These are phyloP conservation scores for Dichomitus squalens DNA, from an alignment of 1,284 basidiomycete genomes.

Conservation along the genomic window DNA sequence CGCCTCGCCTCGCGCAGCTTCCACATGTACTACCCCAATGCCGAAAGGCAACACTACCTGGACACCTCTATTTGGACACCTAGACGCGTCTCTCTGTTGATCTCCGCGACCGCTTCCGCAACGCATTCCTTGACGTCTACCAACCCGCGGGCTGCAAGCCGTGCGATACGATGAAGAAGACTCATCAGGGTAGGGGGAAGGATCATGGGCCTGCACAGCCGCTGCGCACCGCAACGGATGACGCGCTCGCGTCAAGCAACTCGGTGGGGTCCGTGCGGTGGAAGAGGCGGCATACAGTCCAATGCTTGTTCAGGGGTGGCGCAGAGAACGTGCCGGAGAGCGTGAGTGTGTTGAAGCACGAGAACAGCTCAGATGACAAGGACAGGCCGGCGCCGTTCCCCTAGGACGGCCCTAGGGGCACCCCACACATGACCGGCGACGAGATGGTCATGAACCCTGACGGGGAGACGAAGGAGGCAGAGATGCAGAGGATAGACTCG, in stretches of 20 bases:
- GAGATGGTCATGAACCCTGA: slow-evolving; percentile 18
- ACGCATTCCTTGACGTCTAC: slow-evolving; percentile 88
- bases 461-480: slow-evolving; percentile 23
- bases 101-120: slow-evolving; percentile 84
- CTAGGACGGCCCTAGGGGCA: slow-evolving; percentile 39
- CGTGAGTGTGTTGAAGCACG: slow-evolving; percentile 68
- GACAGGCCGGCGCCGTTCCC: slow-evolving; percentile 51
- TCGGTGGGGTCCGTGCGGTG: slow-evolving; percentile 51
- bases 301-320: slow-evolving; percentile 66
- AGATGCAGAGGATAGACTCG: slow-evolving; percentile 30
- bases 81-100: slow-evolving; percentile 90
- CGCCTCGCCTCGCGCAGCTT: slow-evolving; percentile 49
- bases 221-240: slow-evolving; percentile 50
- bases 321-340: slow-evolving; percentile 81
- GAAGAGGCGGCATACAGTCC: slow-evolving; percentile 62
- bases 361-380: slow-evolving; percentile 60
- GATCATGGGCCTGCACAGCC: slow-evolving; percentile 36
- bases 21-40: slow-evolving; percentile 90
- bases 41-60: slow-evolving; percentile 88
- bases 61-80: too few relatives aligned
- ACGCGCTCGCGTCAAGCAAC: background rate
- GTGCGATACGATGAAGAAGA: slow-evolving; percentile 57
- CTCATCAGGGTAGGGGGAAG: slow-evolving; percentile 29
- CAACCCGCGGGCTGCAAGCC: slow-evolving; percentile 86
- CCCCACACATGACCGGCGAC: slow-evolving; percentile 10